phyloP scores from a whole-genome alignment of 2,329 filamentous ascomycete genomes.

The Paraphoma chrysanthemicola region DNA sequence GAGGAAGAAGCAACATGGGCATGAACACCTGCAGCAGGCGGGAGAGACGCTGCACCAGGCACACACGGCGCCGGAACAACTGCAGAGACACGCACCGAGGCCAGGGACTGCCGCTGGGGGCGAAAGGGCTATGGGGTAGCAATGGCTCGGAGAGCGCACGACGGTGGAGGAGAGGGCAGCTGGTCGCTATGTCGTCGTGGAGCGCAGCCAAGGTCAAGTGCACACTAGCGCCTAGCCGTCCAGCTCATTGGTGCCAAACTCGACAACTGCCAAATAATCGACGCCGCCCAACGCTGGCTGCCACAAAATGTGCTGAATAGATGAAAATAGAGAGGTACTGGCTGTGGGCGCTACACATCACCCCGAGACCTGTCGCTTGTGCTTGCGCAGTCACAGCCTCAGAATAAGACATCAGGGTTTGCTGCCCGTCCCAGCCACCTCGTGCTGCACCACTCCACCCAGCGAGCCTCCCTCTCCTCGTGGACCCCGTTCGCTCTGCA shows the following conservation, averaged over 20 bases:
- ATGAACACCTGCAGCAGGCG: neutral
- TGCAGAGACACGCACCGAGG: conserved; percentile 15
- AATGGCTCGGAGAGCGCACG: conserved; percentile 16
- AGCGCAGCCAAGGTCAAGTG: conserved; percentile 7
- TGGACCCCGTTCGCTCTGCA: neutral
- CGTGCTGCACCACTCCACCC: conserved; percentile 2
- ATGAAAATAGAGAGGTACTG: no score
- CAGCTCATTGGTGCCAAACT: conserved; percentile 1
- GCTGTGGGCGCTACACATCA: neutral
- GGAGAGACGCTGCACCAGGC: conserved; percentile 1
- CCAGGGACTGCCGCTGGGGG: conserved; percentile 17
- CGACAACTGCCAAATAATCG: neutral
- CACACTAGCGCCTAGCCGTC: neutral
- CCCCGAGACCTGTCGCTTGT: neutral
- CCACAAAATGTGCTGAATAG: neutral
- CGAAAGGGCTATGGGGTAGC: conserved; percentile 12
- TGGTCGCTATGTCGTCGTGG: conserved; percentile 4
- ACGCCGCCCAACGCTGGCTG: neutral
- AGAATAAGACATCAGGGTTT: neutral
- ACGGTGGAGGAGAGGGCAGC: conserved; percentile 5
- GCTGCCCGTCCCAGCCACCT: conserved; percentile 2
- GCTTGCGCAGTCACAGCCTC: neutral
- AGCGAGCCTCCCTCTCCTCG: conserved; percentile 1
- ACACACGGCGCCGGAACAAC: neutral
- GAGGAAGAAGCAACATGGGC: neutral